A percentile compares a stretch with the other conserved stretches of the same genome.
Evolutionary conservation across 2,329 filamentous ascomycete species (phyloP).

Genomic region (Colletotrichum noveboracense): DNA sequence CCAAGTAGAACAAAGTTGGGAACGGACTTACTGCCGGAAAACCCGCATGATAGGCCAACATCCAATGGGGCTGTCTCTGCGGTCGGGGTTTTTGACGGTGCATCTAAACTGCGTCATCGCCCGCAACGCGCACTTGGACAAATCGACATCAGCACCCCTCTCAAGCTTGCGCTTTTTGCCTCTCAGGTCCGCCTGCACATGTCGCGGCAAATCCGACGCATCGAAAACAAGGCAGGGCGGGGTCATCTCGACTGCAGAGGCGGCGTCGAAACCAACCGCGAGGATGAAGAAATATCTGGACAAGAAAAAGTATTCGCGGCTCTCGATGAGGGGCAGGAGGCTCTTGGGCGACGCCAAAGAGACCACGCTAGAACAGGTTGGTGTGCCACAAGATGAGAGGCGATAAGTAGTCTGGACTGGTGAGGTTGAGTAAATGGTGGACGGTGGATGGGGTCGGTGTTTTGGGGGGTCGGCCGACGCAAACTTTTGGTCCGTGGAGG

Average conservation of each 20-base stretch:
- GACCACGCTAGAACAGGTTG: slow-evolving; percentile 64
- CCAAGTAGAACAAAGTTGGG: neutral
- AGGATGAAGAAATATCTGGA: slow-evolving; percentile 35
- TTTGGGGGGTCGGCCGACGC: neutral
- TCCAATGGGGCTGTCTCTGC: slow-evolving; percentile 50
- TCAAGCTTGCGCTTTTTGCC: slow-evolving; percentile 59
- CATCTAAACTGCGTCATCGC: slow-evolving; percentile 68
- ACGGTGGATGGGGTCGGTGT: neutral
- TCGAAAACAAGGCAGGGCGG: slow-evolving; percentile 62
- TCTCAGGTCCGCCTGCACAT: slow-evolving; percentile 51
- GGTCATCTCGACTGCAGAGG: slow-evolving; percentile 51
- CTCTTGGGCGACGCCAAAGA: slow-evolving; percentile 62
- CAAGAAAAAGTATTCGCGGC: neutral
- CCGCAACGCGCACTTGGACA: slow-evolving; percentile 61
- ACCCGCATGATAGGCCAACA: slow-evolving; percentile 65
- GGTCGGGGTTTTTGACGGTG: slow-evolving; percentile 53
- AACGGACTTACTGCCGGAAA: slow-evolving; percentile 60
- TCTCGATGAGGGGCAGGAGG: slow-evolving; percentile 47
- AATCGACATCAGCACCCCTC: slow-evolving; percentile 47
- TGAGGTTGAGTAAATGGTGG: neutral
- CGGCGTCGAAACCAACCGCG: neutral
- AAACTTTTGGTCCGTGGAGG: neutral
- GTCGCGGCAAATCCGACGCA: slow-evolving; percentile 53
- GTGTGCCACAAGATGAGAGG: slow-evolving; percentile 22
- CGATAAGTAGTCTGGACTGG: neutral